Conservation (phyloP, 257 asterid species). For the Ligustrum vulgare region DNA sequence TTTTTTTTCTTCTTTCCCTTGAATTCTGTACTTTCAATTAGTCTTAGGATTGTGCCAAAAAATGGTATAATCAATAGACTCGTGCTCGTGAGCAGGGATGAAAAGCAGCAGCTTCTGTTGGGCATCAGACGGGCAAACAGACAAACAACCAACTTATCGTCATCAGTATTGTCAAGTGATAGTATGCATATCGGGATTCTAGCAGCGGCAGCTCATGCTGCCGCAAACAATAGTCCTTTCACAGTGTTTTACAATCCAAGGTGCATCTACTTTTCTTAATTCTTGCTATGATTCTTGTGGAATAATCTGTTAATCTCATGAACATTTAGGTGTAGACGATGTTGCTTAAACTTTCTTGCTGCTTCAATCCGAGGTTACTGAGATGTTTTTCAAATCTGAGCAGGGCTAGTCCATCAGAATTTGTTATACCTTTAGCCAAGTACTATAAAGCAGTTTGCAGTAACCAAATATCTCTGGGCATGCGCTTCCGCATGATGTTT, state of each 20-base stretch:
- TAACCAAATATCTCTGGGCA: slow-evolving; percentile 21
- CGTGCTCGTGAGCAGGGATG: slow-evolving; percentile 21
- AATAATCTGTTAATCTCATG: neutral
- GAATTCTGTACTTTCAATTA: neutral
- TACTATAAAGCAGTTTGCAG: slow-evolving; percentile 19
- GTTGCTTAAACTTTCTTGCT: neutral
- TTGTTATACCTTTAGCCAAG: slow-evolving; percentile 20
- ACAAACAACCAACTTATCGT: slow-evolving; percentile 29
- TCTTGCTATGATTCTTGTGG: neutral
- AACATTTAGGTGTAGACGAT: neutral
- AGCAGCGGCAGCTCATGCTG: slow-evolving; percentile 40
- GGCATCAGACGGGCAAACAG: slow-evolving; percentile 32
- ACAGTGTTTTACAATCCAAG: slow-evolving; percentile 34
- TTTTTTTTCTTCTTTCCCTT: neutral
- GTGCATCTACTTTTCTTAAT: neutral
- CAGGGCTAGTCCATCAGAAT: slow-evolving; percentile 27
- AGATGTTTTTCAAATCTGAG: neutral
- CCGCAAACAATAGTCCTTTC: slow-evolving; percentile 33
- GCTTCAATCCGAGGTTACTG: neutral
- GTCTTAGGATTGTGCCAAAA: neutral
- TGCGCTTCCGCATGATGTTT: slow-evolving; percentile 29
- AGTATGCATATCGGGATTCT: slow-evolving; percentile 39
- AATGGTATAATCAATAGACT: neutral
- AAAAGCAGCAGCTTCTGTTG: slow-evolving; percentile 34
- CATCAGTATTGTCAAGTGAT: slow-evolving; percentile 37